Evolutionary conservation across 2,329 filamentous ascomycete species (phyloP).

Genomic region (Macrophomina tecta): DNA sequence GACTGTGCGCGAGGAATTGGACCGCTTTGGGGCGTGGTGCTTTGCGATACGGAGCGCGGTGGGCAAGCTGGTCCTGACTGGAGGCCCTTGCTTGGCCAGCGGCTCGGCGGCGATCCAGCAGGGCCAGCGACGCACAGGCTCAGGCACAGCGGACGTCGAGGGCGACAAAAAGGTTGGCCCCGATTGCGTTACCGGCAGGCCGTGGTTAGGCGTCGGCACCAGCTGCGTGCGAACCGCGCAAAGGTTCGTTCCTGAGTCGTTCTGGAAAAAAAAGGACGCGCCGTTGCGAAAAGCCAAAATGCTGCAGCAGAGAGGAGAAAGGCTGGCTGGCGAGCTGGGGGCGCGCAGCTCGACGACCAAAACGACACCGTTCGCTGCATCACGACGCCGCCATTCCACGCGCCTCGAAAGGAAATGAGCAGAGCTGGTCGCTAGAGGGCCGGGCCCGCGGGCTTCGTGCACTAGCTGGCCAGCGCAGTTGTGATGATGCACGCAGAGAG

Average conservation of each 20-base stretch:
- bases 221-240: background rate
- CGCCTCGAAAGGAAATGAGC: conserved; percentile 1
- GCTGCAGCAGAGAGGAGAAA: background rate
- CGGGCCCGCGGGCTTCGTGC: background rate
- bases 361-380: background rate
- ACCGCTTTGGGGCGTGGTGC: conserved; percentile 23
- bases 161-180: conserved; percentile 20
- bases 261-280: conserved; percentile 10
- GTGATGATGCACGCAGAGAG: background rate
- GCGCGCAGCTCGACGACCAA: background rate
- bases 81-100: conserved; percentile 26
- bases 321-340: background rate
- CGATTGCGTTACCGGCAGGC: background rate
- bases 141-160: conserved; percentile 24
- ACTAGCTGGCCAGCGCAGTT: too few species aligned
- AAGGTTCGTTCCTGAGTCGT: conserved; percentile 5
- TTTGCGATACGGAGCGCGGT: conserved; percentile 22
- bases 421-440: background rate
- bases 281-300: conserved; percentile 18
- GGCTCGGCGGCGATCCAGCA: conserved; percentile 22
- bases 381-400: conserved; percentile 5
- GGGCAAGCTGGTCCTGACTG: conserved; percentile 19
- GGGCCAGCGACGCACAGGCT: conserved; percentile 20
- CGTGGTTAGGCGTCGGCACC: background rate
- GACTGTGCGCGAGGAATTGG: conserved; percentile 25